A percentile compares a stretch with the other conserved stretches of the same genome.
phyloP scores from a whole-genome alignment of 2,329 filamentous ascomycete genomes.

The Zymoseptoria crescenta region DNA sequence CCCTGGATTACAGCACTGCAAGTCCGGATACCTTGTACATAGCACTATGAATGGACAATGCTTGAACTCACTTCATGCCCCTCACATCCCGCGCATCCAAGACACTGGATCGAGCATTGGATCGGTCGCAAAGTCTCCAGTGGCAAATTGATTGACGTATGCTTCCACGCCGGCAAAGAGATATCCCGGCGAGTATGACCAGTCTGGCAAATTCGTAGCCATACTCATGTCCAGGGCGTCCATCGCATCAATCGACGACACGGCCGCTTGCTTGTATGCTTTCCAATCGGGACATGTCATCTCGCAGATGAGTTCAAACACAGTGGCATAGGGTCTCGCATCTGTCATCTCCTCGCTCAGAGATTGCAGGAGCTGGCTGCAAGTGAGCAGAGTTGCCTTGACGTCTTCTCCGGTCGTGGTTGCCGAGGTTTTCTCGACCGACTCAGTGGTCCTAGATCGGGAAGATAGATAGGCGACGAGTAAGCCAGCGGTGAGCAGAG shows the following conservation, averaged over 20 bases:
- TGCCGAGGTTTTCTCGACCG: too few relatives aligned
- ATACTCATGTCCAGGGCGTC: too few relatives aligned
- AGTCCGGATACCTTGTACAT: too few relatives aligned
- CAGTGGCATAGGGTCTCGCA: conserved; percentile 3
- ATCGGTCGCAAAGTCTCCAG: conserved; percentile 4
- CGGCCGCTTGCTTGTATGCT: neutral
- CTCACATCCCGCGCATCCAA: neutral
- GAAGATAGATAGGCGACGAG: conserved; percentile 4
- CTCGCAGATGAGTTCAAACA: conserved; percentile 4
- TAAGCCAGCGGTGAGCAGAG: conserved; percentile 40
- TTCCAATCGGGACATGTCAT: conserved; percentile 2
- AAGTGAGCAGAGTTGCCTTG: neutral
- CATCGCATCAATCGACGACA: too few relatives aligned
- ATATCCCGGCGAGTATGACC: conserved; percentile 7
- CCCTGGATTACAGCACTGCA: too few relatives aligned
- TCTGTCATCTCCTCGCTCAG: conserved; percentile 3
- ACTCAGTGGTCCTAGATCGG: neutral
- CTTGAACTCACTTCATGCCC: too few relatives aligned
- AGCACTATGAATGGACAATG: too few relatives aligned
- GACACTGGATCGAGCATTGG: conserved; percentile 2
- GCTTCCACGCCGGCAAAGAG: conserved; percentile 7
- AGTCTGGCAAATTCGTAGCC: neutral
- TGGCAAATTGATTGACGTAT: conserved; percentile 6
- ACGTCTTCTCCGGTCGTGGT: neutral
- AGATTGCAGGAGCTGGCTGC: neutral